Base-by-base conservation (phyloP, 306 rosid genomes). In the Trifolium repens region DNA sequence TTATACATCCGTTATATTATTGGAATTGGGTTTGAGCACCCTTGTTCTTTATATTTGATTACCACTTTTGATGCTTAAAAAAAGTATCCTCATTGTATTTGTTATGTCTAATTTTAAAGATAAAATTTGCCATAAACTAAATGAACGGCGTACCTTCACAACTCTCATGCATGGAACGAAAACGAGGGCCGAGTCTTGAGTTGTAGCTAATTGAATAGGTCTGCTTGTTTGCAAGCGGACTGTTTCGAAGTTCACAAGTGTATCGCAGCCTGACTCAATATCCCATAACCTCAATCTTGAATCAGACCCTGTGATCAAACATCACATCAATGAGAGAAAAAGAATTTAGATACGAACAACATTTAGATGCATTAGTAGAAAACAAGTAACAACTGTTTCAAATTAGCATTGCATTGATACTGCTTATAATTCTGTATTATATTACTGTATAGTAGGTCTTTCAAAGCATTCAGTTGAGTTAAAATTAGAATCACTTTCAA, bases 111-210 rank as follows among this genome's bases (percentile, higher is more conserved):
- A 49, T 67, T 22, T 40, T 72, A 44, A 71, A 67, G 54, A 69
- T 43, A 58, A 70, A 80, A 67, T 68, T 59, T 22, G 43, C 58
- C 53, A 61, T 15, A 67, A 78, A 74, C 34, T 16, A 50, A 26
- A 42, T 8, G 50, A 43, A 73, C 68, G 53, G 27, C 30, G 8
- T 85, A 92, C 97, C 83, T 94, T 94, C 78, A 89, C 96, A 81
- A 94, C 30, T 74, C 92, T 75, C 97, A 90, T 92, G 96, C 99
- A 94, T 64, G 99, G 99, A 85, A 89, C 96, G 84, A 94, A 94
- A 80, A 86, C 89, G 66, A 83, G 82, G 72, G 83, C 62, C 9
- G 93, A 82, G 81, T 89, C 96, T 71, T 79, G 92, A 78, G 87
- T 76, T 66, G 96, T 90, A 69, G 97, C 99, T 70, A 94, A 78